These are phyloP conservation scores for Entoloma clypeatum DNA, from an alignment of 1,284 basidiomycete species.

Conservation along the genomic window DNA sequence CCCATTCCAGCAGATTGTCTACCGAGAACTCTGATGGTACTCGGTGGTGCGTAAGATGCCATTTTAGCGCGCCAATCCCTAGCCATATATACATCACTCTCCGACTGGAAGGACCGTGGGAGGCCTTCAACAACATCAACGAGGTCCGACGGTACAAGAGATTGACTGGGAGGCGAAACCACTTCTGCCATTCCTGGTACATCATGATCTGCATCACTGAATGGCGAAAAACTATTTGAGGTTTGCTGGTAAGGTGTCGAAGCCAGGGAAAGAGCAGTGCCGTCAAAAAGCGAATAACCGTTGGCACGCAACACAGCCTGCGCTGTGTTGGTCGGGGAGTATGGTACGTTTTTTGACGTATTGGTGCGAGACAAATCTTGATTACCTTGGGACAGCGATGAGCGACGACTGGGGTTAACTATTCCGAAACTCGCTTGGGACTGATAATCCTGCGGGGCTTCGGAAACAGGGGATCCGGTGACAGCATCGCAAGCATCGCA, in stretches of 20 bases:
- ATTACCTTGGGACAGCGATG: conserved; percentile 14
- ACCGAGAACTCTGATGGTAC: conserved; percentile 16
- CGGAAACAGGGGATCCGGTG: conserved; percentile 8
- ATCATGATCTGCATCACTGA: conserved; percentile 38
- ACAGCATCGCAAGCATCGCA: conserved; percentile 6
- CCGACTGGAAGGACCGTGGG: conserved; percentile 53
- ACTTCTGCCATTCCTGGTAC: conserved; percentile 20
- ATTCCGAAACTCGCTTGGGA: conserved; percentile 10
- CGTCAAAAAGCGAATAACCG: conserved; percentile 42
- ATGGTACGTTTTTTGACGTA: conserved; percentile 24
- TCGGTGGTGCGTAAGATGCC: conserved; percentile 13
- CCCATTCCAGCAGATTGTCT: conserved; percentile 18
- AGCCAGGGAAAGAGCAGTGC: conserved; percentile 25
- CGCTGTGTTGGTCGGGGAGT: conserved; percentile 3
- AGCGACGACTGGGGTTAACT: conserved; percentile 10
- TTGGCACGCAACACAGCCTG: conserved; percentile 15
- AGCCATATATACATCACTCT: conserved; percentile 49
- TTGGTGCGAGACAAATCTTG: conserved; percentile 7
- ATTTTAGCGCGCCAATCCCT: conserved; percentile 43
- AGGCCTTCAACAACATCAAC: conserved; percentile 44
- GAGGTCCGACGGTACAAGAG: conserved; percentile 55
- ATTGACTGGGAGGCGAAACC: conserved; percentile 41
- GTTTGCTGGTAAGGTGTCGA: conserved; percentile 24
- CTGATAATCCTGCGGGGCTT: conserved; percentile 9
- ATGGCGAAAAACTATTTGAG: conserved; percentile 46